These are phyloP conservation scores for Nigrospora osmanthi DNA, from an alignment of 2,329 filamentous ascomycete species.

Conservation along the genomic window DNA sequence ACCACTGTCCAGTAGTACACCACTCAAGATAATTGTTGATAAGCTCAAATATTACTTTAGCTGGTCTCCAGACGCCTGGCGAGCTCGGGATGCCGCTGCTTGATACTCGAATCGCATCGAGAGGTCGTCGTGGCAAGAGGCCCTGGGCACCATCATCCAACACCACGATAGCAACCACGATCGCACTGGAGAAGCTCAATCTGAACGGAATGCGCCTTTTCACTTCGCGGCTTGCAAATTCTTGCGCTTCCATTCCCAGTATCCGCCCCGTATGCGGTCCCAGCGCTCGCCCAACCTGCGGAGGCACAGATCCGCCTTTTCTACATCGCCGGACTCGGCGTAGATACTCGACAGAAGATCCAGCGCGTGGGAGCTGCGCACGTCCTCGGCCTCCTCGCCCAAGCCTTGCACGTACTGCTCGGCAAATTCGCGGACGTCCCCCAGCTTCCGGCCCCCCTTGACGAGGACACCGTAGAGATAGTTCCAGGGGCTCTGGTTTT, in stretches of 20 bases:
- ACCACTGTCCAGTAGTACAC: no score
- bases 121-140: no score
- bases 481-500: constrained; percentile 93
- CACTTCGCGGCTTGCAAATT: not conserved
- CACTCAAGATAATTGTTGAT: no score
- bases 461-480: constrained; percentile 73
- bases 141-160: no score
- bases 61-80: no score
- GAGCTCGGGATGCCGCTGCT: no score
- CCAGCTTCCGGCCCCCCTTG: constrained; percentile 50
- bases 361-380: constrained; percentile 58
- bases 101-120: no score
- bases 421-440: constrained; percentile 38
- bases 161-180: no score
- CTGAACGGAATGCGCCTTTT: no score
- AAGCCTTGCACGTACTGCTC: constrained; percentile 41
- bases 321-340: constrained; percentile 44
- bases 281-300: constrained; percentile 73
- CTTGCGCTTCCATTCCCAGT: constrained; percentile 66
- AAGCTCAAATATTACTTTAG: no score
- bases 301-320: constrained; percentile 62
- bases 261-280: constrained; percentile 84
- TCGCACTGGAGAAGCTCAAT: no score
- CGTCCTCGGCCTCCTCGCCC: constrained; percentile 38
- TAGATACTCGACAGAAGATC: constrained; percentile 67